These are phyloP conservation scores for Colletotrichum brevisporum DNA, from an alignment of 2,329 filamentous ascomycete genomes.

Conservation along the genomic window DNA sequence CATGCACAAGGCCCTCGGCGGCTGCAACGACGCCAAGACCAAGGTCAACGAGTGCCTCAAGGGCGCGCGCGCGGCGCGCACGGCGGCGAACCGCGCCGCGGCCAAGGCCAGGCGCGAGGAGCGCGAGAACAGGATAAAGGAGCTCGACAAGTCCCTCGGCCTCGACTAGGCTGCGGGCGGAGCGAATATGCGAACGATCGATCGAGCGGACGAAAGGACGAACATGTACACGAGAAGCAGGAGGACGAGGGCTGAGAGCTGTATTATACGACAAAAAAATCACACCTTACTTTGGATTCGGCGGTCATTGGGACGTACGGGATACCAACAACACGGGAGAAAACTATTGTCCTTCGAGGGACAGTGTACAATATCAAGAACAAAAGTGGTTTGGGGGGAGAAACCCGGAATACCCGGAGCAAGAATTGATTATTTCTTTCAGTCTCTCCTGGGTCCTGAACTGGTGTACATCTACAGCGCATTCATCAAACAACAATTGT, in stretches of 20 bases:
- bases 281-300: constrained; percentile 18
- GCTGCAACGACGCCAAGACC: constrained; percentile 89
- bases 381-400: neutral
- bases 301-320: neutral
- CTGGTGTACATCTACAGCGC: neutral
- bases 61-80: constrained; percentile 83
- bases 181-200: neutral
- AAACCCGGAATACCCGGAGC: neutral
- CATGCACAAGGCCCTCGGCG: constrained; percentile 89
- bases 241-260: neutral
- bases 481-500: neutral
- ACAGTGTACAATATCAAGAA: constrained; percentile 8
- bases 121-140: constrained; percentile 79
- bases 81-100: constrained; percentile 79
- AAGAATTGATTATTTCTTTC: neutral
- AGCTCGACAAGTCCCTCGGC: constrained; percentile 64
- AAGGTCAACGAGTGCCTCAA: constrained; percentile 89
- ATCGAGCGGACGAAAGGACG: neutral
- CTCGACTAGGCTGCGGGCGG: constrained; percentile 42
- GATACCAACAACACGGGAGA: neutral
- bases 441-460: neutral
- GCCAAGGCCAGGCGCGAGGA: constrained; percentile 79
- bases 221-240: neutral
- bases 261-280: constrained; percentile 17
- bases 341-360: constrained; percentile 4